phyloP scores from a whole-genome alignment of 768 basidiomycete species.

The Mycena galericulata region DNA sequence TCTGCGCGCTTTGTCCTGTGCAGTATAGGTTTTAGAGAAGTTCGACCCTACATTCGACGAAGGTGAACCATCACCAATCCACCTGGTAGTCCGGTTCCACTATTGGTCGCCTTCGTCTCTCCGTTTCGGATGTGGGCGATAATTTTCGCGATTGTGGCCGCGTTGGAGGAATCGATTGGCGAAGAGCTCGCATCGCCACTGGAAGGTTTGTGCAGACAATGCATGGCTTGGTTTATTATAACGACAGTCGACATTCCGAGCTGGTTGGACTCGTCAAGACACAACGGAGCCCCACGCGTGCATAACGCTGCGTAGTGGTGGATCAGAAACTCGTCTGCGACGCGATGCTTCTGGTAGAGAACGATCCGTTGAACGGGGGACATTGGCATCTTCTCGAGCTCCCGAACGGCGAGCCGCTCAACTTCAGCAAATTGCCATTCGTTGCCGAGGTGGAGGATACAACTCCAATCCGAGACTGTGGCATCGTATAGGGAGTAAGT shows the following conservation, averaged over 20 bases:
- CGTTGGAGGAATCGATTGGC: constrained; percentile 1
- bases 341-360: constrained; percentile 55
- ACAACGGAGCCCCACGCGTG: constrained; percentile 52
- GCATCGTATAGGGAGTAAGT: constrained; percentile 68
- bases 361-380: constrained; percentile 64
- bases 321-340: constrained; percentile 53
- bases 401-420: constrained; percentile 62
- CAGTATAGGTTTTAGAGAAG: neutral
- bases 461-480: constrained; percentile 62
- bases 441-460: constrained; percentile 64
- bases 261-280: constrained; percentile 55
- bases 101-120: too few species aligned
- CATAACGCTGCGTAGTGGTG: constrained; percentile 58
- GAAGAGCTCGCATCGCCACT: neutral
- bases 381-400: constrained; percentile 60
- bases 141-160: constrained; percentile 21
- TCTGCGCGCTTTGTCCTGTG: neutral
- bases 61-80: constrained; percentile 5
- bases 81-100: constrained; percentile 1
- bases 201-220: neutral
- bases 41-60: neutral
- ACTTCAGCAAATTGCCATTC: constrained; percentile 68
- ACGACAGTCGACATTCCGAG: constrained; percentile 58
- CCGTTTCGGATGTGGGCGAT: constrained; percentile 10
- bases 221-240: constrained; percentile 28